phyloP scores from a whole-genome alignment of 208 protist species.

The Acanthamoeba healyi region DNA sequence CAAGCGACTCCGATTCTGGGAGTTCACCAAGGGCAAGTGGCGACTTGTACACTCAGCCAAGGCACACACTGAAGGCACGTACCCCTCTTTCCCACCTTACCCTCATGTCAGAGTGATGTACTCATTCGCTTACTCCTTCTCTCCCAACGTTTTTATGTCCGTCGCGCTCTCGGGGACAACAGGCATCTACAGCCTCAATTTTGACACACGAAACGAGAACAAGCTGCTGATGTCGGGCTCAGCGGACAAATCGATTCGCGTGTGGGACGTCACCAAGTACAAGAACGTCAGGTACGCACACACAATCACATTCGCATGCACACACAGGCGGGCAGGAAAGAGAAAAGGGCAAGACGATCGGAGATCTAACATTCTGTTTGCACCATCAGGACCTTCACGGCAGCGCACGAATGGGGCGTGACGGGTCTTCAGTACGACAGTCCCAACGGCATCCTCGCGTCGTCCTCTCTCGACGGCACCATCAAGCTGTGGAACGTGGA shows the following conservation, averaged over 20 bases:
- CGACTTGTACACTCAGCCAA: slow-evolving; percentile 7
- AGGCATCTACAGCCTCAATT: slow-evolving; percentile 20
- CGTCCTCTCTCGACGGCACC: neutral
- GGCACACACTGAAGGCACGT: slow-evolving; percentile 54
- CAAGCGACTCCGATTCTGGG: slow-evolving; percentile 39
- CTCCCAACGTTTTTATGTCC: no score
- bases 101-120: no score
- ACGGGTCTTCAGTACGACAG: slow-evolving; percentile 48
- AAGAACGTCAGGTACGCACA: slow-evolving; percentile 59
- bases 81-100: no score
- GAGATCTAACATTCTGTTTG: no score
- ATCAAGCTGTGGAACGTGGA: slow-evolving; percentile 69
- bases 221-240: slow-evolving; percentile 45
- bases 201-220: slow-evolving; percentile 57
- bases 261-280: slow-evolving; percentile 63
- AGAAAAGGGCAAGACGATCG: no score
- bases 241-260: slow-evolving; percentile 52
- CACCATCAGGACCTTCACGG: neutral
- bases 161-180: no score
- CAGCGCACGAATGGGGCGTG: slow-evolving; percentile 50
- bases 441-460: slow-evolving; percentile 19
- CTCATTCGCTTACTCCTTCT: no score
- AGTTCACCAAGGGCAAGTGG: slow-evolving; percentile 52
- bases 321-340: no score
- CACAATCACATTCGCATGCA: no score